phyloP scores from a whole-genome alignment of 495 filamentous ascomycete species.

The Podospora sp. region DNA sequence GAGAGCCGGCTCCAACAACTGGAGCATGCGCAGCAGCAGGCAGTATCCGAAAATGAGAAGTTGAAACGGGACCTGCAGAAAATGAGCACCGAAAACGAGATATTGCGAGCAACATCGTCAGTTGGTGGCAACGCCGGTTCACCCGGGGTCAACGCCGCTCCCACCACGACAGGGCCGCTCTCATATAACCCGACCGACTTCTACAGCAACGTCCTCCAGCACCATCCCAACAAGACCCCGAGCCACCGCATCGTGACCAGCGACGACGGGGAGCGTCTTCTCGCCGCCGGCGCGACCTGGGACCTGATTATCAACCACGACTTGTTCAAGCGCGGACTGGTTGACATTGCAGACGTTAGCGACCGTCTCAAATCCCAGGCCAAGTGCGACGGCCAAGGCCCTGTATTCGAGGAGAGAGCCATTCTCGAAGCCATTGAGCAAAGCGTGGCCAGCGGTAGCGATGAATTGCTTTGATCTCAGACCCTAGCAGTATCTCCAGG shows the following conservation, averaged over 20 bases:
- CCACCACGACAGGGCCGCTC: constrained; percentile 66
- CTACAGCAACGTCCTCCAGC: constrained; percentile 55
- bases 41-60: constrained; percentile 72
- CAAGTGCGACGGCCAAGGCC: constrained; percentile 89
- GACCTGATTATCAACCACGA: constrained; percentile 86
- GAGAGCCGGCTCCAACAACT: constrained; percentile 81
- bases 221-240: constrained; percentile 60
- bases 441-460: constrained; percentile 70
- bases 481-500: not conserved
- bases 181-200: constrained; percentile 75
- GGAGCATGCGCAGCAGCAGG: constrained; percentile 55
- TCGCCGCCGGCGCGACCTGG: constrained; percentile 85
- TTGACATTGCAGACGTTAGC: constrained; percentile 80
- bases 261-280: constrained; percentile 70
- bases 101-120: constrained; percentile 76
- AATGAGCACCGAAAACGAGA: constrained; percentile 88
- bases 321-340: constrained; percentile 74
- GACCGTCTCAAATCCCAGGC: constrained; percentile 72
- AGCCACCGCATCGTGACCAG: constrained; percentile 72
- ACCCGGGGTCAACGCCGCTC: constrained; percentile 28
- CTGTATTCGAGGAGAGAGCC: constrained; percentile 80
- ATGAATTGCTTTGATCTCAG: constrained; percentile 68
- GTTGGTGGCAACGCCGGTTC: constrained; percentile 31
- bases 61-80: constrained; percentile 79
- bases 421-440: constrained; percentile 76